Base-by-base conservation (phyloP, 2,329 filamentous ascomycete genomes). In the Penicillium sp. region DNA sequence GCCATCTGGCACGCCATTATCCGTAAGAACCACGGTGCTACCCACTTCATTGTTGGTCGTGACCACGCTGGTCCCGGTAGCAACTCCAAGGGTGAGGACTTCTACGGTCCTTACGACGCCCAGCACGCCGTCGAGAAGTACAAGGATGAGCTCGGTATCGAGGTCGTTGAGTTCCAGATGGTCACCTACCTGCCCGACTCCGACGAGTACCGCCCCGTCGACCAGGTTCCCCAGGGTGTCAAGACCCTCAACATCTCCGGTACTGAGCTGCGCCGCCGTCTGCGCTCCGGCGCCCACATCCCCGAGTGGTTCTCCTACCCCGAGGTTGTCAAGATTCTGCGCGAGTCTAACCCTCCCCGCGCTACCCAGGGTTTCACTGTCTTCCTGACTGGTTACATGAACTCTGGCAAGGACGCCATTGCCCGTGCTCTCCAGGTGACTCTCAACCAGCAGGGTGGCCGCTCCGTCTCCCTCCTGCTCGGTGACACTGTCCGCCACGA, bases 291-390 rank as follows among this genome's bases (percentile, higher is more conserved):
- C 68, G 91, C 91, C 69, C 92, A 96, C 68, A 99, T 99, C 69
- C 95, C 95, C 67, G 92, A 96, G 79, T 99, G 95, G 95, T 99
- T 99, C 85, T 98, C 95, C 31, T 99, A 99, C 83, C 93, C 95
- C 62, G 95, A 99, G 82, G 95, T 99, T 68, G 95, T 99, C 79
- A 88, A 88, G 78, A 95, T 98, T 50, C 89, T 99, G 61, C 89
- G 95, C 71, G 93, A 99, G 82, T 96, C 93, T 67, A 95, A 98
- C 83, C 95, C 93, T 50, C 87, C 96, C 51, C 90, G 95, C 66
- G 88, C 86, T 69, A 85, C 89, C 72, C 96, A 99, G 83, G 95
- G 95, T 63, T 99, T 99, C 86, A 98, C 95, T 62, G 85, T 99
- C 78, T 97, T 99, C 88, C 84, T 99, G 65, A 98, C 95, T 3